Percentiles rank a stretch among this genome's conserved stretches.
Conservation (phyloP, 2,329 filamentous ascomycete species). For the Verticillium zaregamsianum region DNA sequence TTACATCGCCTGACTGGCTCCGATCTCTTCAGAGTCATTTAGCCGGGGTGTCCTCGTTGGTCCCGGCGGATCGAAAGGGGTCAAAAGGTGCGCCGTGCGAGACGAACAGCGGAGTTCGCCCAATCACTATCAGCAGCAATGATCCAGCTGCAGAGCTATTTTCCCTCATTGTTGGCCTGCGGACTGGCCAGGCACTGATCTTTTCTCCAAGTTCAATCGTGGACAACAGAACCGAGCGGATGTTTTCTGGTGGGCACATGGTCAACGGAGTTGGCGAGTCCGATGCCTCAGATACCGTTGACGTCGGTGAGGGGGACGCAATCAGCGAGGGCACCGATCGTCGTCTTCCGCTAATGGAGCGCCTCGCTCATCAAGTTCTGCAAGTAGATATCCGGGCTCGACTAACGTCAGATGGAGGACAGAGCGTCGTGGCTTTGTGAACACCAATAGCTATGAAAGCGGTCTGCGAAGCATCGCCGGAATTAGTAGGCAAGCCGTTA, state of each 20-base stretch:
- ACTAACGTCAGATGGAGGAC: slow-evolving; percentile 39
- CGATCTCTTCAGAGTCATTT: slow-evolving; percentile 21
- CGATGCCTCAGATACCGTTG: not conserved
- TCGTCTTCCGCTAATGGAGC: not conserved
- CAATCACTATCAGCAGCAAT: slow-evolving; percentile 11
- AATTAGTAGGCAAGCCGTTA: no score
- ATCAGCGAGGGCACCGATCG: slow-evolving; percentile 9
- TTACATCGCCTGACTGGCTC: slow-evolving; percentile 41
- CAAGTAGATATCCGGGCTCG: slow-evolving; percentile 35
- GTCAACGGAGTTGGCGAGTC: not conserved
- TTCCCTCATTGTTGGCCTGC: slow-evolving; percentile 34
- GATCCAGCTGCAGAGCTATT: slow-evolving; percentile 30
- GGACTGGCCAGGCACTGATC: slow-evolving; percentile 40
- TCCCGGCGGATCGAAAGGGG: not conserved
- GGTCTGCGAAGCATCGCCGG: no score
- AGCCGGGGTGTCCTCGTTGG: slow-evolving; percentile 19
- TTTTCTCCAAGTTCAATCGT: slow-evolving; percentile 41
- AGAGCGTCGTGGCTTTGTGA: slow-evolving; percentile 37
- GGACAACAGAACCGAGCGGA: not conserved
- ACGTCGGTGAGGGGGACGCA: not conserved
- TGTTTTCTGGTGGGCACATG: slow-evolving; percentile 9
- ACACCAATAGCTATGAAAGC: no score
- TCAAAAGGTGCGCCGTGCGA: not conserved
- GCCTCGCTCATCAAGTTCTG: slow-evolving; percentile 33
- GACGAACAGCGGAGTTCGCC: slow-evolving; percentile 1